These are phyloP conservation scores for Botrytis fragariae DNA, from an alignment of 2,329 filamentous ascomycete species.

Conservation along the genomic window DNA sequence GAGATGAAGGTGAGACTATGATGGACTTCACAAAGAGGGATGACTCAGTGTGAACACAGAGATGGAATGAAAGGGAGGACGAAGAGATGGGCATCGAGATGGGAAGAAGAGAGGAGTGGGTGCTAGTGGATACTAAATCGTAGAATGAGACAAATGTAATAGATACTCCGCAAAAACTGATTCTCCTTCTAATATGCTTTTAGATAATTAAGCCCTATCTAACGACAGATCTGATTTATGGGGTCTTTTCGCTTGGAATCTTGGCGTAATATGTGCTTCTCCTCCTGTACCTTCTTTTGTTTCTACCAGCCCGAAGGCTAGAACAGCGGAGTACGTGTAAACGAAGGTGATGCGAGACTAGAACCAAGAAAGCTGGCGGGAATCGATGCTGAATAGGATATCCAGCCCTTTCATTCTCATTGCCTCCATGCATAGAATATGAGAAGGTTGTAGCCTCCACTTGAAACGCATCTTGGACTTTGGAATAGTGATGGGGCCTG, in stretches of 20 bases:
- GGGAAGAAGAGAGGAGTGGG: too few relatives aligned
- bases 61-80: neutral
- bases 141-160: neutral
- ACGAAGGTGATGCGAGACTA: too few relatives aligned
- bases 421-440: neutral
- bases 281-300: too few relatives aligned
- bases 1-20: too few relatives aligned
- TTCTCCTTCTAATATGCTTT: neutral
- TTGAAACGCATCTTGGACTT: too few relatives aligned
- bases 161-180: neutral
- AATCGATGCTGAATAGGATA: neutral
- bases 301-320: too few relatives aligned
- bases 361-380: neutral
- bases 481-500: neutral
- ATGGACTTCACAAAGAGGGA: too few relatives aligned
- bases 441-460: too few relatives aligned
- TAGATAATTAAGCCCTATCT: neutral
- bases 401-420: neutral
- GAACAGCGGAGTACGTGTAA: too few relatives aligned
- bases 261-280: too few relatives aligned
- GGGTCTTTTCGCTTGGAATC: neutral
- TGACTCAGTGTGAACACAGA: too few relatives aligned
- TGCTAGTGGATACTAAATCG: neutral
- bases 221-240: neutral
- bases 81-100: neutral